phyloP scores from a whole-genome alignment of 2,329 filamentous ascomycete species.

The Fusarium sp. region DNA sequence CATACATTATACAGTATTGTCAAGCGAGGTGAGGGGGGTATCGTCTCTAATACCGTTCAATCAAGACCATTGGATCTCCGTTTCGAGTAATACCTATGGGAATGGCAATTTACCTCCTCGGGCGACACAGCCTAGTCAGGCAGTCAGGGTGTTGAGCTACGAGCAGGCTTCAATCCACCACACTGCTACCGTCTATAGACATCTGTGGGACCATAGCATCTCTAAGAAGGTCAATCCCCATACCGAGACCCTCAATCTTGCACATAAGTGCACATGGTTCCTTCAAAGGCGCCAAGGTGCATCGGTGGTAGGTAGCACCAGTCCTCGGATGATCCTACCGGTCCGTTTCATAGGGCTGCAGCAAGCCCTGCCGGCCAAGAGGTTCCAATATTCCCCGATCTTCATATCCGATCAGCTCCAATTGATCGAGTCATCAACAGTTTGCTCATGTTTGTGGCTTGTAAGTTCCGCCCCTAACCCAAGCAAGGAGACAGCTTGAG shows the following conservation, averaged over 20 bases:
- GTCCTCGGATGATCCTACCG: background rate
- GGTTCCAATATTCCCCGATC: too few species aligned
- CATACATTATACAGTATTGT: background rate
- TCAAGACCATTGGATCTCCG: rapidly evolving
- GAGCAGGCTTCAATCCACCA: background rate
- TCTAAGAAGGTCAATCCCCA: too few species aligned
- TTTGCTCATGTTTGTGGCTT: background rate
- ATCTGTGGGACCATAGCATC: background rate
- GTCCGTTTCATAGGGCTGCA: background rate
- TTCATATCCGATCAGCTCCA: rapidly evolving
- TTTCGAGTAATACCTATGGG: rapidly evolving
- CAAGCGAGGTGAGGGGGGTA: too few species aligned
- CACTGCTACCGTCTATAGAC: background rate
- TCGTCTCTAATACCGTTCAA: background rate
- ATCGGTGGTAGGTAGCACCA: background rate
- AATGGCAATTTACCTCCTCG: background rate
- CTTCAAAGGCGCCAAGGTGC: background rate
- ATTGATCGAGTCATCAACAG: background rate
- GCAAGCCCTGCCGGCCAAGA: background rate
- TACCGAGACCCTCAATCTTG: background rate
- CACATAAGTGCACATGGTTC: background rate
- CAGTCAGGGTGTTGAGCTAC: background rate
- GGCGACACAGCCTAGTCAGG: background rate
- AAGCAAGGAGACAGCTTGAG: too few species aligned
- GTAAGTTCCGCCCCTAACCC: background rate